phyloP scores from a whole-genome alignment of 345 rosid genomes.

The Ricinus communis region DNA sequence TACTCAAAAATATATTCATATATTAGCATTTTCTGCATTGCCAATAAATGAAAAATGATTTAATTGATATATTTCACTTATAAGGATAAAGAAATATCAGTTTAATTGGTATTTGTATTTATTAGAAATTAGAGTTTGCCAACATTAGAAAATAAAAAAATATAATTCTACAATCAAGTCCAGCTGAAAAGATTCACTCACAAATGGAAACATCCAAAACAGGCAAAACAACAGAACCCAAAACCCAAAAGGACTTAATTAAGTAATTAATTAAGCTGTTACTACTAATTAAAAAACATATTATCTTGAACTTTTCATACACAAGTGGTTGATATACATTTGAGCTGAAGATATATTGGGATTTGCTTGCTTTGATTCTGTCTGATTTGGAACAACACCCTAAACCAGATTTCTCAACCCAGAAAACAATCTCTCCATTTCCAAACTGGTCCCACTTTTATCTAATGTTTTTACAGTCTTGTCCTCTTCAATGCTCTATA shows the following conservation, averaged over 20 bases:
- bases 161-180: not conserved
- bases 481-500: not conserved
- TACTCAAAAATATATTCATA: no score
- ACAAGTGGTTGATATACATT: conserved; percentile 13
- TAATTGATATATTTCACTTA: no score
- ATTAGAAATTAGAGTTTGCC: no score
- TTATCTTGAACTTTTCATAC: not conserved
- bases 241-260: not conserved
- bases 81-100: no score
- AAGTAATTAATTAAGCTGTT: no score
- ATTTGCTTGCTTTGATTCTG: conserved; percentile 36
- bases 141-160: no score
- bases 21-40: no score
- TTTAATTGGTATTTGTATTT: no score
- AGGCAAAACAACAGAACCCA: conserved; percentile 16
- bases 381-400: conserved; percentile 31
- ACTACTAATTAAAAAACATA: not conserved
- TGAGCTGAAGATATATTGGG: conserved; percentile 24
- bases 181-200: conserved; percentile 1
- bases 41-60: no score
- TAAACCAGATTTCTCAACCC: conserved; percentile 22
- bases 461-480: not conserved
- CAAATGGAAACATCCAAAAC: not conserved
- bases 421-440: not conserved
- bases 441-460: not conserved